These are phyloP conservation scores for Phialophora expanda DNA, from an alignment of 2,329 filamentous ascomycete genomes.

Conservation along the genomic window DNA sequence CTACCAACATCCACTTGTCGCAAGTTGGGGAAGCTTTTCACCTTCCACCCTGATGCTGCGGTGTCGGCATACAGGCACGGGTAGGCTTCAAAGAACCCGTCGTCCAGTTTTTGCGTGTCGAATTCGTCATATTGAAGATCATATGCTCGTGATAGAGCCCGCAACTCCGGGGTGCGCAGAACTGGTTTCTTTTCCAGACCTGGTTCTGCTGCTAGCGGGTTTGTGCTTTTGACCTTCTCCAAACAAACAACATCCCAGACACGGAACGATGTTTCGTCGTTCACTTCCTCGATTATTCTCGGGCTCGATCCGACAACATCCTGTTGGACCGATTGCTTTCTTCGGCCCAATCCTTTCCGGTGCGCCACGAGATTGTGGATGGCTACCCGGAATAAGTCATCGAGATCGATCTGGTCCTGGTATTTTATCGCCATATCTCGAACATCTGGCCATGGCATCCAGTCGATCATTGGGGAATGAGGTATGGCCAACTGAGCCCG, in stretches of 20 bases:
- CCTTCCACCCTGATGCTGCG: slow-evolving; percentile 20
- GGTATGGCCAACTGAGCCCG: slow-evolving; percentile 55
- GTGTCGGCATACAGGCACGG: slow-evolving; percentile 26
- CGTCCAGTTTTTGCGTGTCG: slow-evolving; percentile 63
- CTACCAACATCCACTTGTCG: slow-evolving; percentile 16
- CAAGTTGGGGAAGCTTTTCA: slow-evolving; percentile 15
- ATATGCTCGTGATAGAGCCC: slow-evolving; percentile 76
- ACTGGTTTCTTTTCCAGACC: slow-evolving; percentile 10
- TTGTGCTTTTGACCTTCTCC: slow-evolving; percentile 14
- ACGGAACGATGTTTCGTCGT: slow-evolving; percentile 23
- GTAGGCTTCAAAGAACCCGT: slow-evolving; percentile 27
- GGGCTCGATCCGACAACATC: not conserved
- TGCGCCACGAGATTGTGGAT: slow-evolving; percentile 31
- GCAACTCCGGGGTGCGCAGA: slow-evolving; percentile 17
- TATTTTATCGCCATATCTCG: slow-evolving; percentile 57
- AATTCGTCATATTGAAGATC: slow-evolving; percentile 92
- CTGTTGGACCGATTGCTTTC: not conserved
- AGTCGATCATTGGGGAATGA: slow-evolving; percentile 63
- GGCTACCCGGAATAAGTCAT: slow-evolving; percentile 25
- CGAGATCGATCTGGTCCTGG: slow-evolving; percentile 31
- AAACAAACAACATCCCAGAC: slow-evolving; percentile 28
- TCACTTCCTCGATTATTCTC: slow-evolving; percentile 1
- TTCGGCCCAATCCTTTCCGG: slow-evolving; percentile 7
- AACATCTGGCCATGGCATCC: slow-evolving; percentile 63
- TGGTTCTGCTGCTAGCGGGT: not conserved